Evolutionary conservation across 1,139 yeast species (phyloP), one percentile per base, ranked within the genome.

Genomic region (Pichia sp.): DNA sequence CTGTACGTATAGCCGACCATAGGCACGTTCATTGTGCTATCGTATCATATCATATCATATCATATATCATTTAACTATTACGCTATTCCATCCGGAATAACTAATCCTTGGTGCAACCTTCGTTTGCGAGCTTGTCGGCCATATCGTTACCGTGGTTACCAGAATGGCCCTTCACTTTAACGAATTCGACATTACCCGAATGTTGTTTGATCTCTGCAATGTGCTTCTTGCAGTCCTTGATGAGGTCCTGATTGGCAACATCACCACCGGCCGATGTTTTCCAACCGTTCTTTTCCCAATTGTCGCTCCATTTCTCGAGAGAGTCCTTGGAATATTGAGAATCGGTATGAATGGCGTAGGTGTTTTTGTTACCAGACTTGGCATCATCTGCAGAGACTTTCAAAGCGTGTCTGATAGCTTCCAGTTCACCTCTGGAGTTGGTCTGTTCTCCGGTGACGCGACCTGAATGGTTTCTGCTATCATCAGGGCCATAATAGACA

Each of bases 351-450:
- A 55, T 50, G 9, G 32, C 34, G 30, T 41, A 46, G 14, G 36
- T 42, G 2, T 30, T 28, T 3, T 10, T 16, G 5, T 35, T 32
- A 5, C 34, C 33, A n/a, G 16, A 8, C 9, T 32, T 25, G 3
- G 39, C 16, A 21, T 59, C 64, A 1, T 45, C 22, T 5, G 30
- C 15, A 11, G 76, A 65, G 9, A 53, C 49, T 8, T 55, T 52
- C 35, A 81, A 55, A 0, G 93, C 93, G 31, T 66, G 66, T 6
- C 60, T 54, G 18, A 83, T 65, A 0, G 94, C 96, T 15, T 62
- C 55, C 16, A 87, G 65, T 56, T 88, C 96, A 3, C 94, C 94
- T 30, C 87, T 63, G 49, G 83, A 88, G 51, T 86, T 88, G 0
- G 95, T 86, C 28, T 78, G 84, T 6, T 58, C 58, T 2, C 62